A percentile compares a stretch with the other conserved stretches of the same genome.
Evolutionary conservation across 164 flowering plant species (phyloP).

Genomic region (Kingdonia uniflora): DNA sequence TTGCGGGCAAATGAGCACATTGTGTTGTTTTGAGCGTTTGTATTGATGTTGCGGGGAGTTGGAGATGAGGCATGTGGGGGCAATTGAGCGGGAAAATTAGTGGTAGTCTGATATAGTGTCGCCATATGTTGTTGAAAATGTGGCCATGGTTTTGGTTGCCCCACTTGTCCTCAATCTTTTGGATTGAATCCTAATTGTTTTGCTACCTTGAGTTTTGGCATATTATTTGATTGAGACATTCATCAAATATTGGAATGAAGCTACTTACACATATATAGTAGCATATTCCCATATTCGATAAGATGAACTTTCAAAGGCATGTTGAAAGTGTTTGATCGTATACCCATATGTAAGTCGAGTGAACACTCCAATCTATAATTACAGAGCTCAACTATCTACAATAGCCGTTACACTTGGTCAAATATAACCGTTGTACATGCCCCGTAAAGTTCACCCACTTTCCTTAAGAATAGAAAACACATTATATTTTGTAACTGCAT

Average conservation of each 20-base stretch:
- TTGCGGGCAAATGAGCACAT: slow-evolving; percentile 19
- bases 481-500: too few relatives aligned
- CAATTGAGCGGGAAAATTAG: not conserved
- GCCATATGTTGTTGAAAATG: not conserved
- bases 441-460: too few relatives aligned
- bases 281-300: too few relatives aligned
- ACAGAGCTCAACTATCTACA: too few relatives aligned
- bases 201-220: not conserved
- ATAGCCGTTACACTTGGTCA: too few relatives aligned
- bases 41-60: not conserved
- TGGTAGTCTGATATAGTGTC: not conserved
- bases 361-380: too few relatives aligned
- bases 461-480: too few relatives aligned
- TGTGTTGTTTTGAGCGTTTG: not conserved
- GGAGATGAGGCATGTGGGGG: not conserved
- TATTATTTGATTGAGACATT: not conserved
- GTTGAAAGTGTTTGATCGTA: too few relatives aligned
- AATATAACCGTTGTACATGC: too few relatives aligned
- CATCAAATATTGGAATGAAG: not conserved
- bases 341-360: too few relatives aligned
- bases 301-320: too few relatives aligned
- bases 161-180: not conserved
- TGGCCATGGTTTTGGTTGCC: not conserved
- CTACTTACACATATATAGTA: too few relatives aligned
- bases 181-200: not conserved